Evolutionary conservation across 2,329 filamentous ascomycete species (phyloP).

Genomic region (Triangularia verruculosa): DNA sequence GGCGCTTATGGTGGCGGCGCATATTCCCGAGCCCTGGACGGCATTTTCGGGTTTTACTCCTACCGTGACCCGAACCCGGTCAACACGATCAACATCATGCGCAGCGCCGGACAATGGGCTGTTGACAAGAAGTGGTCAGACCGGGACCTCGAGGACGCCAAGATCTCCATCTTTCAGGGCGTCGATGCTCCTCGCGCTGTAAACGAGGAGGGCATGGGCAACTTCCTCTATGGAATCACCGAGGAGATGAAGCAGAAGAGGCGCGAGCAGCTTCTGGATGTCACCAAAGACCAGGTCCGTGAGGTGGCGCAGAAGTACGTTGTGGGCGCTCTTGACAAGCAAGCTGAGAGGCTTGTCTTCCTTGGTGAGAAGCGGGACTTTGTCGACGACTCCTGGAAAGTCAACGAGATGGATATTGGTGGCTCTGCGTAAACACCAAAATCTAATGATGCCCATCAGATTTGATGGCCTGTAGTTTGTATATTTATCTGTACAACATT

Average conservation of each 20-base stretch:
- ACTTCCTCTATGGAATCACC: slow-evolving; percentile 81
- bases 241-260: slow-evolving; percentile 85
- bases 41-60: slow-evolving; percentile 90
- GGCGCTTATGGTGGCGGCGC: slow-evolving; percentile 94
- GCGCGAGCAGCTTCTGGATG: slow-evolving; percentile 81
- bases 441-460: slow-evolving; percentile 2
- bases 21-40: slow-evolving; percentile 74
- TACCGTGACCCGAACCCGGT: slow-evolving; percentile 95
- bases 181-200: slow-evolving; percentile 87
- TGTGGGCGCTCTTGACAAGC: slow-evolving; percentile 61
- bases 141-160: slow-evolving; percentile 90
- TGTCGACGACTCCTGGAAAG: slow-evolving; percentile 70
- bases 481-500: slow-evolving; percentile 34
- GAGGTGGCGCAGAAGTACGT: slow-evolving; percentile 79
- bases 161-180: slow-evolving; percentile 88
- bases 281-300: slow-evolving; percentile 75
- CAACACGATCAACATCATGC: slow-evolving; percentile 84
- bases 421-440: slow-evolving; percentile 33
- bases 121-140: slow-evolving; percentile 76
- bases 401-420: slow-evolving; percentile 70
- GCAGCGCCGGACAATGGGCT: slow-evolving; percentile 78
- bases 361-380: slow-evolving; percentile 82
- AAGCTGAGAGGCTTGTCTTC: slow-evolving; percentile 64
- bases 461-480: slow-evolving; percentile 10
- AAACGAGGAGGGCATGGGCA: slow-evolving; percentile 79